Percentiles rank a stretch among this genome's conserved stretches.
These are phyloP conservation scores for Rhynchosporium graminicola DNA, from an alignment of 2,329 filamentous ascomycete species.

Conservation along the genomic window DNA sequence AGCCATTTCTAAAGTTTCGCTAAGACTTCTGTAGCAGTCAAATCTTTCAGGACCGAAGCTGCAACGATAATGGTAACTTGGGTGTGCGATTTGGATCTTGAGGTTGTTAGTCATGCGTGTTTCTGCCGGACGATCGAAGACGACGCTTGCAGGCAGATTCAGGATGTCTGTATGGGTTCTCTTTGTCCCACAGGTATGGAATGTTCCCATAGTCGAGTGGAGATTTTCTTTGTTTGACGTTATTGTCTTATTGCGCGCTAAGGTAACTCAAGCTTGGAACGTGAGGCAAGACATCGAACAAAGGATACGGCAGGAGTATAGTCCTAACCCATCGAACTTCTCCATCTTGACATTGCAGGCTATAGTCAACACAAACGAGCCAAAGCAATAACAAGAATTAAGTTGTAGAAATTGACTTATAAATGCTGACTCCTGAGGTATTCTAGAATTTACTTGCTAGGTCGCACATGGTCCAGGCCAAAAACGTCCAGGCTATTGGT, in stretches of 20 bases:
- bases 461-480: no score
- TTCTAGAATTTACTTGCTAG: no score
- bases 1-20: neutral
- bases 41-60: neutral
- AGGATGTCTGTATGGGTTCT: no score
- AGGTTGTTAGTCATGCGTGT: neutral
- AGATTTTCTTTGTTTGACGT: neutral
- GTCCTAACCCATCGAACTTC: no score
- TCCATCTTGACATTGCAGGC: no score
- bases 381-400: no score
- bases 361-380: no score
- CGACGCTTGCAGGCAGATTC: no score
- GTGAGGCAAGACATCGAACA: neutral
- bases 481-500: no score
- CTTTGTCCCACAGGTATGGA: no score
- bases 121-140: neutral
- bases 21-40: neutral
- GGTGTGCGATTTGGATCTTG: neutral
- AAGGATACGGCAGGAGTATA: neutral
- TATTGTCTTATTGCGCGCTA: neutral
- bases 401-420: no score
- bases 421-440: no score
- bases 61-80: neutral
- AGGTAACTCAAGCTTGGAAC: neutral
- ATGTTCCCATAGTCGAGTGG: neutral